phyloP scores from a whole-genome alignment of 2,329 filamentous ascomycete species.

The Furcasterigmium furcatum region DNA sequence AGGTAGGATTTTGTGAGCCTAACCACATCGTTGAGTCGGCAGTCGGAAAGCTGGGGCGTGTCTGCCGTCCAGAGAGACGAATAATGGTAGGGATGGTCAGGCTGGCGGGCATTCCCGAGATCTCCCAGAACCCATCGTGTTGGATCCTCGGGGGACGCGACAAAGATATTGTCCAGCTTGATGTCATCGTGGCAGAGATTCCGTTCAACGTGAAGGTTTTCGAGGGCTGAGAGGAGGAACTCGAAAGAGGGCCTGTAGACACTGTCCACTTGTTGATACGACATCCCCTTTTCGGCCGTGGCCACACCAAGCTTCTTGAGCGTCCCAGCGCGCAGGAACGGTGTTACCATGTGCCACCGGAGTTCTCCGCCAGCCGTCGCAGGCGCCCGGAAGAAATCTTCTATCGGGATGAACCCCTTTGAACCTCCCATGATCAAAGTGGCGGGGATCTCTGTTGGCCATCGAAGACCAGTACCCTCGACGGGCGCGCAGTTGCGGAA shows the following conservation, averaged over 20 bases:
- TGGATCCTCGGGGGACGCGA: constrained; percentile 9
- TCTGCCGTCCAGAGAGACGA: constrained; percentile 22
- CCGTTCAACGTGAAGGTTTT: constrained; percentile 17
- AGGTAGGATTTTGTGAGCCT: constrained; percentile 25
- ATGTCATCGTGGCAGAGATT: constrained; percentile 28
- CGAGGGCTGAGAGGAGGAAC: constrained; percentile 19
- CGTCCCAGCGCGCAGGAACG: constrained; percentile 19
- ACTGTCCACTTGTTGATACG: constrained; percentile 21
- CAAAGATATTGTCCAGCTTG: constrained; percentile 27
- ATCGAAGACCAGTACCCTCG: constrained; percentile 9
- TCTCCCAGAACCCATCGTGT: constrained; percentile 26
- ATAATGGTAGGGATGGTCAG: constrained; percentile 23
- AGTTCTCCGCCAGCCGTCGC: constrained; percentile 3
- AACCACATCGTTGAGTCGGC: constrained; percentile 26
- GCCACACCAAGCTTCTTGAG: constrained; percentile 18
- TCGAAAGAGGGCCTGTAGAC: constrained; percentile 24
- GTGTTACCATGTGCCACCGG: constrained; percentile 25
- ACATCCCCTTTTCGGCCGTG: constrained; percentile 7
- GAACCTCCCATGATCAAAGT: constrained; percentile 22
- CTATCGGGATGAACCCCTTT: constrained; percentile 20
- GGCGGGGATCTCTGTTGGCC: constrained; percentile 27
- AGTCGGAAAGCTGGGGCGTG: constrained; percentile 23
- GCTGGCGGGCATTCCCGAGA: constrained; percentile 25
- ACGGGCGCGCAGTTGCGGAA: constrained; percentile 25
- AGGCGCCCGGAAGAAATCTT: constrained; percentile 23